Evolutionary conservation across 2,329 filamentous ascomycete genomes (phyloP).

Genomic region (Aspergillus clavatus): DNA sequence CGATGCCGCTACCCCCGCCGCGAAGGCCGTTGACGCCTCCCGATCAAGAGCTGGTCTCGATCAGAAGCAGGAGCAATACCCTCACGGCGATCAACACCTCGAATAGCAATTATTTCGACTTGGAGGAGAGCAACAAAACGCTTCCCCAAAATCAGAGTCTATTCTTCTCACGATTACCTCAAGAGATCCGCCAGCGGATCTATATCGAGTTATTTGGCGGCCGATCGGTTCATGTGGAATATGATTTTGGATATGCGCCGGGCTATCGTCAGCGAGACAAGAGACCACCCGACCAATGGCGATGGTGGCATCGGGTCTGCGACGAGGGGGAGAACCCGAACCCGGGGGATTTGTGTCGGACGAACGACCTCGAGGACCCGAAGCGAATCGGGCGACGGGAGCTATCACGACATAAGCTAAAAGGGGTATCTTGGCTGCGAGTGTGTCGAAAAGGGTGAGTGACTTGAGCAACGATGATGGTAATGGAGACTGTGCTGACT

Average conservation of each 20-base stretch:
- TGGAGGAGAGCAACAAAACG: neutral
- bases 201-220: constrained; percentile 2
- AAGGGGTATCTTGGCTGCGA: constrained; percentile 3
- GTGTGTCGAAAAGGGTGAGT: constrained; percentile 2
- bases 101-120: neutral
- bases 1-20: neutral
- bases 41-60: neutral
- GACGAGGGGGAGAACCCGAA: constrained; percentile 1
- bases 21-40: neutral
- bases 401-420: constrained; percentile 2
- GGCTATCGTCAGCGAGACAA: constrained; percentile 2
- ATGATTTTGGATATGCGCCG: constrained; percentile 4
- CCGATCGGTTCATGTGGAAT: constrained; percentile 3
- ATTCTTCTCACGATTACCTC: constrained; percentile 1
- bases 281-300: constrained; percentile 5
- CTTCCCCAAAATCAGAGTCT: neutral
- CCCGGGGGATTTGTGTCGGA: constrained; percentile 3
- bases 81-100: neutral
- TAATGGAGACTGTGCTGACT: neutral
- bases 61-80: neutral
- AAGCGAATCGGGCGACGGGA: constrained; percentile 1
- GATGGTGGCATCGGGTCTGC: constrained; percentile 6
- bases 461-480: neutral
- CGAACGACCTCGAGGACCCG: constrained; percentile 1
- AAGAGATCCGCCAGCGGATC: neutral